Base-by-base conservation (phyloP, 2,329 filamentous ascomycete species). In the Colletotrichum gloeosporioides region DNA sequence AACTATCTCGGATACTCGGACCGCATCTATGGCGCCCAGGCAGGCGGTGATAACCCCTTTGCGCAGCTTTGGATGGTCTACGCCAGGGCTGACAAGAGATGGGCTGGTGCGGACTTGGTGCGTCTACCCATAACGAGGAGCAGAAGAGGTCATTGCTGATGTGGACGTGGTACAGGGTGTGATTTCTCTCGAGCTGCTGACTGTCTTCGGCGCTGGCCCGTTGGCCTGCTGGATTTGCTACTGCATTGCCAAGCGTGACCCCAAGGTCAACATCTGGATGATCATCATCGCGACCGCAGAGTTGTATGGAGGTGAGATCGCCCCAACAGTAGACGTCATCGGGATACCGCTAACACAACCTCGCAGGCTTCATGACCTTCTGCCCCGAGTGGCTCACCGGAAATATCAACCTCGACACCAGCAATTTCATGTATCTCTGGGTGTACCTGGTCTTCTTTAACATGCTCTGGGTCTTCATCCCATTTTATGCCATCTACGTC, bases 401-500 rank as follows among this genome's bases (percentile, higher is more conserved):
- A 68, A 93, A 89, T 81, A 81, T 88, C 78, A 93, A 92, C 81
- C 89, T 94, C 75, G 91, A 93, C 82, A 87, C 88, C 22, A 92
- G 88, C 84, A 94, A 93, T 84, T 93, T 91, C 79, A 92, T 94
- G 91, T 93, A 92, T 80, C 85, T 89, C 78, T 94, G 92, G 92
- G 86, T 93, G 16, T 94, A 93, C 79, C 85, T 94, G 18, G 86
- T 93, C 78, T 93, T 94, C 83, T 94, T 94, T 87, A 94, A 94
- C 83, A 89, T 88, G 79, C 85, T 93, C 6, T 94, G 92, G 92
- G 92, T 94, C 6, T 89, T 90, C 77, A 88, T 93, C 77, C 92
- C 92, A 1, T 72, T 90, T 3, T 94, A 92, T 82, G 87, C 89
- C 25, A 86, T 93, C 71, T 92, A 87, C 79, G 87, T 92, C 72